Conservation (phyloP, 352 stramenopile species). For the Globisporangium carolinianum region DNA sequence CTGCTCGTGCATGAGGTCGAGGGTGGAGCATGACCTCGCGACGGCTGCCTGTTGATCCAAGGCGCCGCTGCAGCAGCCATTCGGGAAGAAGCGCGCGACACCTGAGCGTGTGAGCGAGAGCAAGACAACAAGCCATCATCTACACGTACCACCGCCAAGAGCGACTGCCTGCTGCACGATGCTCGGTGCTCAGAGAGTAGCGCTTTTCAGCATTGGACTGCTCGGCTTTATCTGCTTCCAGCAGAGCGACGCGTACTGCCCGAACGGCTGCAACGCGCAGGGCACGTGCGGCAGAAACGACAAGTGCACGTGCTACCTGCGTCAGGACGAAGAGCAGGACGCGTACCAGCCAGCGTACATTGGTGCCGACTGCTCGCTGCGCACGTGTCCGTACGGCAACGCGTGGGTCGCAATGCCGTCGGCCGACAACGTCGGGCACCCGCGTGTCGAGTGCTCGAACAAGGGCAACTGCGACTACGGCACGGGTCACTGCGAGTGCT, state of each 20-base stretch:
- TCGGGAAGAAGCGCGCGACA: too few species aligned
- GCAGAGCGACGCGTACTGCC: conserved; percentile 47
- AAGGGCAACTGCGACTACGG: conserved; percentile 89
- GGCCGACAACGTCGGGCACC: conserved; percentile 70
- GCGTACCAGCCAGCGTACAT: conserved; percentile 49
- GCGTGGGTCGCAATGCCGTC: conserved; percentile 59
- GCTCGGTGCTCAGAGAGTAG: not conserved
- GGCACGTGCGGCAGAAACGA: conserved; percentile 85
- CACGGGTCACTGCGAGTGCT: conserved; percentile 89
- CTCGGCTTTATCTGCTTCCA: not conserved
- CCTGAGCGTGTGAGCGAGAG: too few species aligned
- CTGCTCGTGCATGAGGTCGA: not conserved
- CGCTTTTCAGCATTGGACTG: not conserved
- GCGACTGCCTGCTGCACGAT: not conserved
- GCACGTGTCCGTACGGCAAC: conserved; percentile 65
- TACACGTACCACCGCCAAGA: too few species aligned
- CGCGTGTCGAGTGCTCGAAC: conserved; percentile 89
- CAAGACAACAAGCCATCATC: too few species aligned
- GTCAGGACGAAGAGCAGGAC: conserved; percentile 40
- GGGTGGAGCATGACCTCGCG: too few species aligned
- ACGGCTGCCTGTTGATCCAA: too few species aligned
- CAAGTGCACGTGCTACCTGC: conserved; percentile 90
- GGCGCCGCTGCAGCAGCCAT: too few species aligned
- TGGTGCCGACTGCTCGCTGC: conserved; percentile 70
- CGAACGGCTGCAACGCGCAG: conserved; percentile 82